These are phyloP conservation scores for Ophiostoma quercus DNA, from an alignment of 2,329 filamentous ascomycete species.

Conservation along the genomic window DNA sequence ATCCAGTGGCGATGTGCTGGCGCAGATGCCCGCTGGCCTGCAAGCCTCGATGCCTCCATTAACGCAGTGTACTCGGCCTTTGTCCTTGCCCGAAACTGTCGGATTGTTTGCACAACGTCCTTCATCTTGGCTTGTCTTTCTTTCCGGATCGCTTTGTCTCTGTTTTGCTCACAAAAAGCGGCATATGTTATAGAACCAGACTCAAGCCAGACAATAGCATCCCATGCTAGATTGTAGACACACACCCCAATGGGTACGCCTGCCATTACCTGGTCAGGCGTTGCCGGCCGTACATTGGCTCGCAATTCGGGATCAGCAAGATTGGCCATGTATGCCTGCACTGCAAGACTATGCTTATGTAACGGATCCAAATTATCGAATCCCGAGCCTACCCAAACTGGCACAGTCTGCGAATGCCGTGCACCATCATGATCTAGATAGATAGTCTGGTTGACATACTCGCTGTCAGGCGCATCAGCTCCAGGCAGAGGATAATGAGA, in stretches of 20 bases:
- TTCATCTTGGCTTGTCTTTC: slow-evolving; percentile 34
- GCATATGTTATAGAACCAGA: neutral
- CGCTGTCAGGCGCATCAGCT: slow-evolving; percentile 1
- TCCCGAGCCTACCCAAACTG: slow-evolving; percentile 47
- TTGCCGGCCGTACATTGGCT: slow-evolving; percentile 41
- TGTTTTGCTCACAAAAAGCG: neutral
- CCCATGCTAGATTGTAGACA: slow-evolving; percentile 51
- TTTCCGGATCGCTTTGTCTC: neutral
- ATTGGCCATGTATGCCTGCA: slow-evolving; percentile 47
- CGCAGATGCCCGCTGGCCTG: neutral
- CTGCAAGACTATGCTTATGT: slow-evolving; percentile 30
- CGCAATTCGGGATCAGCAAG: slow-evolving; percentile 35
- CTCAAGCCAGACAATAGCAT: slow-evolving; percentile 40
- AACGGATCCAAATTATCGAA: slow-evolving; percentile 27
- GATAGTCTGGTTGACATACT: slow-evolving; percentile 30
- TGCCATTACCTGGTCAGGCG: slow-evolving; percentile 45
- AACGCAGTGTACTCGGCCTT: slow-evolving; percentile 31
- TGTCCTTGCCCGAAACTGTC: slow-evolving; percentile 36
- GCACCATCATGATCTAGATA: slow-evolving; percentile 30
- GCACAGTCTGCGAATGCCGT: slow-evolving; percentile 28
- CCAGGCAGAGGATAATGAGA: slow-evolving; percentile 22
- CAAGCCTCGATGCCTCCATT: slow-evolving; percentile 18
- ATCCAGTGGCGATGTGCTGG: slow-evolving; percentile 33
- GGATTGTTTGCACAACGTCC: slow-evolving; percentile 42
- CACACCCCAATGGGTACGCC: slow-evolving; percentile 45